These are phyloP conservation scores for Daldinia childiae DNA, from an alignment of 495 filamentous ascomycete species.

Conservation along the genomic window DNA sequence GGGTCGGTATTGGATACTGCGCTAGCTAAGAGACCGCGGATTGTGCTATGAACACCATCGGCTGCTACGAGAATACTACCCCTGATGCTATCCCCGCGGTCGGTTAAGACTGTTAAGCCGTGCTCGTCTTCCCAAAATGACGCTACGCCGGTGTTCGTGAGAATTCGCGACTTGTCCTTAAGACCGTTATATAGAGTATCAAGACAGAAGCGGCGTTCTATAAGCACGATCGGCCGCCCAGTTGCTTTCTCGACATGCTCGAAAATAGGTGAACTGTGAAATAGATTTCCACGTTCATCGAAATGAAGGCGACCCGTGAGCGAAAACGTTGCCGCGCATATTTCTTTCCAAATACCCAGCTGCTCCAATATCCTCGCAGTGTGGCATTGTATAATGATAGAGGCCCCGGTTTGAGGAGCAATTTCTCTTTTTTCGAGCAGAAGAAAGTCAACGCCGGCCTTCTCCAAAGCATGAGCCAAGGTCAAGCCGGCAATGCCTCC, in stretches of 20 bases:
- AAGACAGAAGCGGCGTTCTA: constrained; percentile 37
- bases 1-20: constrained; percentile 21
- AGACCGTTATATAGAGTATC: constrained; percentile 30
- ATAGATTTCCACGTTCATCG: constrained; percentile 25
- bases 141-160: background rate
- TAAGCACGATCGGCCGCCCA: constrained; percentile 4
- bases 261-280: constrained; percentile 35
- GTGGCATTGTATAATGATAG: constrained; percentile 38
- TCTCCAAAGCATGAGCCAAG: constrained; percentile 52
- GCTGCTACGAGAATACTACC: constrained; percentile 38
- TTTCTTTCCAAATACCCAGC: constrained; percentile 49
- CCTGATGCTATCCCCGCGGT: constrained; percentile 29
- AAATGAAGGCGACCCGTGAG: constrained; percentile 27
- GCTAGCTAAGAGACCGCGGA: constrained; percentile 33
- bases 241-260: background rate
- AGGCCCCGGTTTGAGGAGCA: constrained; percentile 53
- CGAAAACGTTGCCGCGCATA: constrained; percentile 26
- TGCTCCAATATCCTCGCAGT: constrained; percentile 58
- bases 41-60: constrained; percentile 39
- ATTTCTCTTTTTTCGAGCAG: constrained; percentile 57
- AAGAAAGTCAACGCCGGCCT: constrained; percentile 54
- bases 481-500: constrained; percentile 58
- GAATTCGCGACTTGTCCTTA: constrained; percentile 34
- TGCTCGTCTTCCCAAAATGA: constrained; percentile 30
- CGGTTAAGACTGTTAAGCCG: constrained; percentile 35